Evolutionary conservation across 2,329 filamentous ascomycete species (phyloP), one percentile per base, ranked within the genome.

Genomic region (Pseudocercospora pini-densiflorae): DNA sequence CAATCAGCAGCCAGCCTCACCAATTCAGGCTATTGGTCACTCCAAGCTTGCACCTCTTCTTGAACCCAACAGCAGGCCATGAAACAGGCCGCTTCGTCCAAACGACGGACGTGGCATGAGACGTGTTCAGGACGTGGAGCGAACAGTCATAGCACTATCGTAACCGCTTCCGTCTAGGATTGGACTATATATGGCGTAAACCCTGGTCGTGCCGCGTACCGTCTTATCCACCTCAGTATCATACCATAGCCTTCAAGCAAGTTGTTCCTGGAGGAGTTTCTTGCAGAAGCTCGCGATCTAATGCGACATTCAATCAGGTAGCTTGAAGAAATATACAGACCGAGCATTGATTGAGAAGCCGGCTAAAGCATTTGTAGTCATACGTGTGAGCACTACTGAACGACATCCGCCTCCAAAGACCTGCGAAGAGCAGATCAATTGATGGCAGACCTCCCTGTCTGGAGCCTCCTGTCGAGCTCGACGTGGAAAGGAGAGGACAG

Each of bases 101-200:
- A 51, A 51, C 47, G 47, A 51, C 24, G 19, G 47, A 51, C 47
- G 47, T 51, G 47, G 47, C 47, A 51, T 51, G 24, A 51, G 47
- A 51, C 47, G 47, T 51, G 21, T 19, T 12, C n/a, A 19, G 43
- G 43, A 47, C 43, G 43, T 24, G 19, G 2, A 49, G 45, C 23
- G 45, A 21, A 21, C 45, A 49, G 45, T 24, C 19, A 7, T 40
- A 49, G 19, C 45, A 49, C 23, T 14, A 21, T 49, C 23, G 45
- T 49, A 49, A 24, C 8, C 45, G 45, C 45, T 24, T 49, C 19
- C 19, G n/a, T 21, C 45, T 21, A 49, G 19, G 8, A 51, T 51
- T 5, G 27, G 21, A 14, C 51, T 19, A n/a, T 55, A 55, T 10
- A 55, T 31, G 14, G 24, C 21, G 23, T 23, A 16, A 51, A 51